phyloP scores from a whole-genome alignment of 2,329 filamentous ascomycete species.

The Fusarium coicis region DNA sequence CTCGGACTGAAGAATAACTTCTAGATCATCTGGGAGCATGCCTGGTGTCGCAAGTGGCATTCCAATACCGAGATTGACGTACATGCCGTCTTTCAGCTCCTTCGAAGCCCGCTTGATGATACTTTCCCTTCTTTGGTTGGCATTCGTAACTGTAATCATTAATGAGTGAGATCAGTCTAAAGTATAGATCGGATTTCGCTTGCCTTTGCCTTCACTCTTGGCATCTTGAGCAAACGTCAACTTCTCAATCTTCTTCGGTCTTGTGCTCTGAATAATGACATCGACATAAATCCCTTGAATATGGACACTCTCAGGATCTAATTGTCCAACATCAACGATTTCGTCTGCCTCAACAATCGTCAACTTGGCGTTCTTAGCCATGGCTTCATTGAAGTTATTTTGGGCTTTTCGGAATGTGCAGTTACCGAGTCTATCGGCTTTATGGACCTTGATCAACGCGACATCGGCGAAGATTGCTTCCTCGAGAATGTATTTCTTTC shows the following conservation, averaged over 20 bases:
- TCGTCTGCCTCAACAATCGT: slow-evolving; percentile 92
- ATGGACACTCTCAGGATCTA: slow-evolving; percentile 82
- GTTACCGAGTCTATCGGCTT: slow-evolving; percentile 89
- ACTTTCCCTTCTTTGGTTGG: slow-evolving; percentile 41
- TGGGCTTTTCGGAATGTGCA: slow-evolving; percentile 86
- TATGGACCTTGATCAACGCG: slow-evolving; percentile 90
- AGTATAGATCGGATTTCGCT: too few relatives aligned
- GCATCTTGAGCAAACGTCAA: slow-evolving; percentile 46
- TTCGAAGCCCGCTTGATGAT: slow-evolving; percentile 86
- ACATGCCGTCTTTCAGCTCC: slow-evolving; percentile 94
- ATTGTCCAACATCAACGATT: slow-evolving; percentile 87
- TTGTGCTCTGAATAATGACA: slow-evolving; percentile 81
- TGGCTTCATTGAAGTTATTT: slow-evolving; percentile 91
- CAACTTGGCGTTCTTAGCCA: slow-evolving; percentile 87
- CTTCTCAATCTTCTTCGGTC: slow-evolving; percentile 84
- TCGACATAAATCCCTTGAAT: slow-evolving; percentile 90
- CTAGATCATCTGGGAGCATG: slow-evolving; percentile 79
- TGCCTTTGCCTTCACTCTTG: neutral
- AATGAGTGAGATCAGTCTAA: too few relatives aligned
- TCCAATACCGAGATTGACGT: slow-evolving; percentile 88
- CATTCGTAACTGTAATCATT: too few relatives aligned
- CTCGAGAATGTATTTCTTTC: slow-evolving; percentile 88
- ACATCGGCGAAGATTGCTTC: slow-evolving; percentile 88
- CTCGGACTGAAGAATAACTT: slow-evolving; percentile 82
- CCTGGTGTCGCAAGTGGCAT: slow-evolving; percentile 90